Evolutionary conservation across 2,329 filamentous ascomycete genomes (phyloP), one percentile per base, ranked within the genome.

Genomic region (Fusarium torulosum): DNA sequence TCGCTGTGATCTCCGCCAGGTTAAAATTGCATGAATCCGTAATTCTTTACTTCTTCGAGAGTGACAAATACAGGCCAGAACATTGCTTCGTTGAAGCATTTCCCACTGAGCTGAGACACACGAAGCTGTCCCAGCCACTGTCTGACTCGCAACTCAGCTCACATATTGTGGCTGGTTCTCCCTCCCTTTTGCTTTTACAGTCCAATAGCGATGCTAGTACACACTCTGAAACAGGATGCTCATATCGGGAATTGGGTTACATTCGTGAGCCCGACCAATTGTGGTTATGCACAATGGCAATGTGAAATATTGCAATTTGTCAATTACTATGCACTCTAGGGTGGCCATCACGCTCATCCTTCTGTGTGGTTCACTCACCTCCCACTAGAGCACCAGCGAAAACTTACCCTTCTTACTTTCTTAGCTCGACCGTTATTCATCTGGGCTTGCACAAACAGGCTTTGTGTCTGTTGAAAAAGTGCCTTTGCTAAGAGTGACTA

Each of bases 111-210:
- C 29, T 56, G 37, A 62, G 42, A 62, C 57, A 62, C 38, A 62
- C 38, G 25, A 19, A 17, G 20, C 25, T 50, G 23, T 40, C 38
- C 59, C 31, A 62, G 49, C 59, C 42, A 63, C 50, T 27, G 15
- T 27, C 25, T 37, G 35, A 40, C 43, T 51, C 27, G 41, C 50
- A 64, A 23, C n/a, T 49, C 51, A 60, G 53, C 21, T 69, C 37
- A 40, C 46, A 47, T 27, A 66, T 41, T 42, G 65, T 68, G 61
- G 61, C 60, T 69, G 52, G 41, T 29, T 51, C 43, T 57, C 64
- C 37, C 47, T 62, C 33, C 50, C 49, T 41, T 35, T 38, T 40
- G 27, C 31, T 45, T 42, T 20, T 33, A 23, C 40, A 35, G 20
- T 29, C 44, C 63, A 54, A 41, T 50, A 33, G 29, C 21, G 58